Evolutionary conservation across 2,329 filamentous ascomycete species (phyloP).

Genomic region (Metarhizium sp.): DNA sequence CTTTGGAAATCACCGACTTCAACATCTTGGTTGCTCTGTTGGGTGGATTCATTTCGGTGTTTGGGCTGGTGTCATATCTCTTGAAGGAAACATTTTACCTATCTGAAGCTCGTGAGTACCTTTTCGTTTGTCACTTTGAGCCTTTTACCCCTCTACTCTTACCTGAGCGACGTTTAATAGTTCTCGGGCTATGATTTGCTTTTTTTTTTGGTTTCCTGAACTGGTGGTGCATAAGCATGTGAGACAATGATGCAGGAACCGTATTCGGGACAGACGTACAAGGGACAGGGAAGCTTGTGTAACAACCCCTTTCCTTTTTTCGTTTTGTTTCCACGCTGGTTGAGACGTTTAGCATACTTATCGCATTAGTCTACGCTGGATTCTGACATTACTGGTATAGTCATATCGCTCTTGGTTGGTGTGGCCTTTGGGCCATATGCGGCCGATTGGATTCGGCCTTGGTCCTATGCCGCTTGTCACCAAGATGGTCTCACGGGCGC

Average conservation of each 20-base stretch:
- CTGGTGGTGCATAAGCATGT: background rate
- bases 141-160: background rate
- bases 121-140: background rate
- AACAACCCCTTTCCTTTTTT: background rate
- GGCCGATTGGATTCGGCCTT: slow-evolving; percentile 64
- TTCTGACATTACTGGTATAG: slow-evolving; percentile 18
- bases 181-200: background rate
- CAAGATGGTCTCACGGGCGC: slow-evolving; percentile 10
- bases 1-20: slow-evolving; percentile 61
- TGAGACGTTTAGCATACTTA: too few species aligned
- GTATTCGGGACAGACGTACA: background rate
- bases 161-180: background rate
- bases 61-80: slow-evolving; percentile 81
- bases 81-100: slow-evolving; percentile 86
- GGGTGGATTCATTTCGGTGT: slow-evolving; percentile 83
- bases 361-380: background rate
- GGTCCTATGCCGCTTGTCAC: slow-evolving; percentile 56
- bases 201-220: background rate
- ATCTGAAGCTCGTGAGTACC: slow-evolving; percentile 72
- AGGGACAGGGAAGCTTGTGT: background rate
- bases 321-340: too few species aligned
- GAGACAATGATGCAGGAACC: background rate
- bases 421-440: slow-evolving; percentile 70
- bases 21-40: slow-evolving; percentile 74
- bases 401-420: slow-evolving; percentile 76